These are phyloP conservation scores for Lecanicillium sp. DNA, from an alignment of 2,329 filamentous ascomycete genomes.

Conservation along the genomic window DNA sequence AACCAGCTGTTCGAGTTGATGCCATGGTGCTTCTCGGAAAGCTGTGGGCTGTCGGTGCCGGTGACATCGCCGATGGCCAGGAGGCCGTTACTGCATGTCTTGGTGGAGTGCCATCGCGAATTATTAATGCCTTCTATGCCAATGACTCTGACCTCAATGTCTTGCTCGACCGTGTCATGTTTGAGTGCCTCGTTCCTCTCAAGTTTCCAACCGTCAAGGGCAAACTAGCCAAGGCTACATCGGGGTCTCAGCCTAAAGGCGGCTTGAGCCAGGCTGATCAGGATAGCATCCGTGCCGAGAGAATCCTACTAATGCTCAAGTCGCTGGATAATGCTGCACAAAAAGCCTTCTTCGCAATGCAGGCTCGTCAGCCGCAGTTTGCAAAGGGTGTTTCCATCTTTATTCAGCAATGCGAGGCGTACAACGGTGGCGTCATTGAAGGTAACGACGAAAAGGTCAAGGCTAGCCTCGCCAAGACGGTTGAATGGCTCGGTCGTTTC, in stretches of 20 bases:
- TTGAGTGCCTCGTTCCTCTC: conserved; percentile 84
- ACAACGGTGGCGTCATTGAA: conserved; percentile 79
- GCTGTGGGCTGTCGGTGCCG: conserved; percentile 88
- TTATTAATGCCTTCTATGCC: conserved; percentile 82
- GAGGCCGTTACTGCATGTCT: conserved; percentile 69
- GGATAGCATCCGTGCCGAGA: conserved; percentile 73
- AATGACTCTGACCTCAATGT: conserved; percentile 84
- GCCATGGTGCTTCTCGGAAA: conserved; percentile 78
- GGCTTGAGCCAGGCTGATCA: conserved; percentile 49
- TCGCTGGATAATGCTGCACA: conserved; percentile 72
- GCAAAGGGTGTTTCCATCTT: conserved; percentile 69
- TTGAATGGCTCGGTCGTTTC: conserved; percentile 64
- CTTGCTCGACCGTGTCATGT: conserved; percentile 75
- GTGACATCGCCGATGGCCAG: conserved; percentile 77
- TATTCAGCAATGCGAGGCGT: conserved; percentile 76
- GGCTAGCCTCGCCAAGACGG: conserved; percentile 61
- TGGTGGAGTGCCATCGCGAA: conserved; percentile 72
- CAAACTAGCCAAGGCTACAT: conserved; percentile 54
- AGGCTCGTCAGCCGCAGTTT: conserved; percentile 68
- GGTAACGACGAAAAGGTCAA: conserved; percentile 64
- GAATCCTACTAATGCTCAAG: conserved; percentile 74
- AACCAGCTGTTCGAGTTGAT: conserved; percentile 70
- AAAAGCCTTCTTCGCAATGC: conserved; percentile 81
- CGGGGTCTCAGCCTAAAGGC: conserved; percentile 24
- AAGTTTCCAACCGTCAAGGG: conserved; percentile 64